Percentiles rank a stretch among this genome's conserved stretches.
These are phyloP conservation scores for Caloboletus inedulis DNA, from an alignment of 1,284 basidiomycete genomes.

Conservation along the genomic window DNA sequence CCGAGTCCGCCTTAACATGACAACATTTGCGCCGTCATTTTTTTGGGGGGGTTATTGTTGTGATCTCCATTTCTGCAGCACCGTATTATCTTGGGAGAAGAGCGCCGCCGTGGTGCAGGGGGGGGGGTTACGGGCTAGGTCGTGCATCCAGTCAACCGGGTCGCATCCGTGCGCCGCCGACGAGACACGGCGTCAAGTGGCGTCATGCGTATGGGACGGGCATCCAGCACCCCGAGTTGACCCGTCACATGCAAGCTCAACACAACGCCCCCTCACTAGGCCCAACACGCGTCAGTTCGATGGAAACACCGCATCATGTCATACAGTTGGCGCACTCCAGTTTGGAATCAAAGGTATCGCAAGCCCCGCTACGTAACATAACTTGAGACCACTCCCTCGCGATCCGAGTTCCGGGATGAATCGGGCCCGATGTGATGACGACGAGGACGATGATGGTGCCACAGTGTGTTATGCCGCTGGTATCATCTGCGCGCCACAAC, in stretches of 20 bases:
- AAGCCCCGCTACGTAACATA: not conserved
- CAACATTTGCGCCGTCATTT: not conserved
- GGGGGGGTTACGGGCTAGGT: not conserved
- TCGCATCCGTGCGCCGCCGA: not conserved
- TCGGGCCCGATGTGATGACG: not conserved
- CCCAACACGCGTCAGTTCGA: not conserved
- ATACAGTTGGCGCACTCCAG: not conserved
- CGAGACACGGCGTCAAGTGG: not conserved
- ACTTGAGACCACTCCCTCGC: not conserved
- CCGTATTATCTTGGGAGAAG: not conserved
- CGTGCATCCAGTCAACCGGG: not conserved
- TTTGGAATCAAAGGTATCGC: not conserved
- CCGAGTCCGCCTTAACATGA: not conserved
- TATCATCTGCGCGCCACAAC: not conserved
- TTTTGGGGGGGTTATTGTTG: not conserved
- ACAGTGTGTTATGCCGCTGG: too few relatives aligned
- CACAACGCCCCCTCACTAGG: not conserved
- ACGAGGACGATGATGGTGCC: not conserved
- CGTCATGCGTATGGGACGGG: not conserved
- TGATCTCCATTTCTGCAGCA: not conserved
- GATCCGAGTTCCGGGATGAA: not conserved
- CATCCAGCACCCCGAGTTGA: not conserved
- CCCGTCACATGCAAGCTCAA: not conserved
- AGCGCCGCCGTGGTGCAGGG: not conserved
- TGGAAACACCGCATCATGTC: not conserved